Base-by-base conservation (phyloP, 2,329 filamentous ascomycete species). In the Ampelomyces quisqualis region DNA sequence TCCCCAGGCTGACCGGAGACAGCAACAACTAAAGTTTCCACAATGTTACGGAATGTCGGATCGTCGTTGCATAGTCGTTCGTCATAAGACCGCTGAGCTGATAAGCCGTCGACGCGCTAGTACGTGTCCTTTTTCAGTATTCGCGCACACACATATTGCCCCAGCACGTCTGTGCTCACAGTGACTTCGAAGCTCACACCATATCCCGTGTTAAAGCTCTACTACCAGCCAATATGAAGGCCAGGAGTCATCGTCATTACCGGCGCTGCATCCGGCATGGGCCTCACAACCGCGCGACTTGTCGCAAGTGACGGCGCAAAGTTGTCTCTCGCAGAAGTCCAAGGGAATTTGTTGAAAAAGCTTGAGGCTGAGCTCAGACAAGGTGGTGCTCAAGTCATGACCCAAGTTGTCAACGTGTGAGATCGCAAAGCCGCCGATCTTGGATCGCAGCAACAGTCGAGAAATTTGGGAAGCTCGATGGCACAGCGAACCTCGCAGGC, bases 361-460 rank as follows among this genome's bases (percentile, higher is more conserved):
- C 39, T 62, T 11, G 52, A 56, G 26, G 34, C 33, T 7, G 56
- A 62, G 19, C 46, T 65, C 1, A 21, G 17, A 14, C 17, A 52
- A 18, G 22, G 40, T 1, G 58, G 58, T 1, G 45, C 46, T 0
- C 42, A 57, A 2, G 65, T 70, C 40, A 47, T 66, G 30, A 38
- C 70, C 29, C 65, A 65, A n/a, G 67, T 63, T 21, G 72, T 80
- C 15, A 76, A 80, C 43, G 67, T 80, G 11, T 73, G 72, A 20
- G 69, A 72, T 37, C 67, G 70, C 34, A 53, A 60, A 4, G 39
- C 77, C 19, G 77, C 80, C 7, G 75, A 20, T 53, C 54, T 14
- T 80, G 77, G 77, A 72, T 79, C 33, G 70, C 73, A 8, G 32
- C 43, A 1, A 64, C 61, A 4, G 53, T 80, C n/a, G 51, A 66